Conservation (phyloP, 73 alveolate species). For the Tetrahymena elliotti region DNA sequence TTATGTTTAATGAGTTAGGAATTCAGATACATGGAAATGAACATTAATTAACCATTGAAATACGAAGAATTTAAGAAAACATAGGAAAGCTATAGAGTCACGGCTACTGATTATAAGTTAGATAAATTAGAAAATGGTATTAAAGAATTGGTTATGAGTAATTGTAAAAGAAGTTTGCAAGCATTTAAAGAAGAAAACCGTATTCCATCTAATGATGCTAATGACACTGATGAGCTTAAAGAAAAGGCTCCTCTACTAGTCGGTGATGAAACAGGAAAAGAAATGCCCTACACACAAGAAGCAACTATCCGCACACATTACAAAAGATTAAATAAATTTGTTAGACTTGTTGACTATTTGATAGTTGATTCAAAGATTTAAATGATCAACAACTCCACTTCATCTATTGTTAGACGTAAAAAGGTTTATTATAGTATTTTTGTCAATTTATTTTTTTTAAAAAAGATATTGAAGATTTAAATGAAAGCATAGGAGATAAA, state of each 20-base stretch:
- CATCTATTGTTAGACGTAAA: slow-evolving; percentile 4
- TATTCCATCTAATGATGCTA: slow-evolving; percentile 58
- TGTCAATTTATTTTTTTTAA: not conserved
- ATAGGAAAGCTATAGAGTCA: slow-evolving; percentile 50
- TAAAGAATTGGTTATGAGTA: slow-evolving; percentile 42
- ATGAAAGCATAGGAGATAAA: slow-evolving; percentile 50
- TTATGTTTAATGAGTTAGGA: slow-evolving; percentile 47
- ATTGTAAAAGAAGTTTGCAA: slow-evolving; percentile 67
- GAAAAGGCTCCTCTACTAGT: slow-evolving; percentile 71
- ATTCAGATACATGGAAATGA: slow-evolving; percentile 60
- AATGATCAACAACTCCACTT: slow-evolving; percentile 22
- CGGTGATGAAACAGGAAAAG: slow-evolving; percentile 82
- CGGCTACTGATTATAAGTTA: slow-evolving; percentile 44
- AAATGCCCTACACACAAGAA: slow-evolving; percentile 94
- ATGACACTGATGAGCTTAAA: slow-evolving; percentile 45
- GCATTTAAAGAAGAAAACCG: slow-evolving; percentile 72
- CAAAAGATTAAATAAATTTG: slow-evolving; percentile 83
- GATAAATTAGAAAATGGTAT: slow-evolving; percentile 52
- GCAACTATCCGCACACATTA: slow-evolving; percentile 95
- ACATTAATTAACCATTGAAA: slow-evolving; percentile 49
- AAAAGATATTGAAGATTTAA: slow-evolving; percentile 49
- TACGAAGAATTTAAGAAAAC: slow-evolving; percentile 49
- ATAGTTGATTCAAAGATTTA: slow-evolving; percentile 82
- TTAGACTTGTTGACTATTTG: slow-evolving; percentile 82
- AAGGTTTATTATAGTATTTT: not conserved